Evolutionary conservation across 164 flowering plant species (phyloP).

Genomic region (Macadamia tetraphylla): DNA sequence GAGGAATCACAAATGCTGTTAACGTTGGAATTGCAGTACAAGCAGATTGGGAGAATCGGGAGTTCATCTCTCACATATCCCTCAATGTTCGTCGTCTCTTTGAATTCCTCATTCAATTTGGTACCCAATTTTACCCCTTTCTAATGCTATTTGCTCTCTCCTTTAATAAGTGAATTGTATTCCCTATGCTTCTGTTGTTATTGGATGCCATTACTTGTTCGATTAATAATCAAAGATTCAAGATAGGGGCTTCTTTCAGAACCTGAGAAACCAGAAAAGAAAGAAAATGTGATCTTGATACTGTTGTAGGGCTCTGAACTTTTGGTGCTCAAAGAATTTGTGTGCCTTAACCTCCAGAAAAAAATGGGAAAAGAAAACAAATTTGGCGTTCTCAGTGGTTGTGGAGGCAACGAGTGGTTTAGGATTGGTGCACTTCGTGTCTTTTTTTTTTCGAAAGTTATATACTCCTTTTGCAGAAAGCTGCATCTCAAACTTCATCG

Average conservation of each 20-base stretch:
- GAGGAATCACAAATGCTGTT: slow-evolving; percentile 85
- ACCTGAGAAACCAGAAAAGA: neutral
- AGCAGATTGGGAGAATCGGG: slow-evolving; percentile 97
- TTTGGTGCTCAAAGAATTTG: neutral
- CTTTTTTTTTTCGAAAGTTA: too few species aligned
- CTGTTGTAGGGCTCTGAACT: neutral
- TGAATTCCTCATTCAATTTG: slow-evolving; percentile 85
- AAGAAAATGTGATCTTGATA: neutral
- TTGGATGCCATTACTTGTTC: neutral
- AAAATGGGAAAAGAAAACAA: too few species aligned
- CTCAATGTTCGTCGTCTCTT: slow-evolving; percentile 88
- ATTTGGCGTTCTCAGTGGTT: too few species aligned
- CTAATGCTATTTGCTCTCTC: neutral
- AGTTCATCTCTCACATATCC: slow-evolving; percentile 83
- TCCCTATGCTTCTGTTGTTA: neutral
- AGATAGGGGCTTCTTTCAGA: neutral
- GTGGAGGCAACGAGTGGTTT: too few species aligned
- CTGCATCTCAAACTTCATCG: too few species aligned
- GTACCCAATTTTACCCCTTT: slow-evolving; percentile 18
- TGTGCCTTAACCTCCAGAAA: too few species aligned
- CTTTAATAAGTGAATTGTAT: neutral
- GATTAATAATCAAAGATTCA: neutral
- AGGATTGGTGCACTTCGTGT: too few species aligned
- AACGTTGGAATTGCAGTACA: slow-evolving; percentile 93
- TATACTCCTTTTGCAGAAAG: too few species aligned